Evolutionary conservation across 2,329 filamentous ascomycete species (phyloP).

Genomic region (Dactylonectria macrodidyma): DNA sequence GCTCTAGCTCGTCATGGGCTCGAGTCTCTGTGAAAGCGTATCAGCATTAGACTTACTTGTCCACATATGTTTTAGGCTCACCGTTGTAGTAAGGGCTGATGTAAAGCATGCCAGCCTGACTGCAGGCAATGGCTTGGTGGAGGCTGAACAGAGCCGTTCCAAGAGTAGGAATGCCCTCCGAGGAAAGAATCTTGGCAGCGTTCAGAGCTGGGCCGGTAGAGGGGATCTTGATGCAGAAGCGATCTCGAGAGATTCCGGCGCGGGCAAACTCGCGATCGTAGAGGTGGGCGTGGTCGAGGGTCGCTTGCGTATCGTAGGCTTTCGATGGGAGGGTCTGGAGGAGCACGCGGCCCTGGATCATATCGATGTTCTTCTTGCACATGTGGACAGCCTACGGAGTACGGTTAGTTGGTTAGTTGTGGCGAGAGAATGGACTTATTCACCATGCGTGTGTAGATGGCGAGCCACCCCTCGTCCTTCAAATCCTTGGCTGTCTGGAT

Average conservation of each 20-base stretch:
- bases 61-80: constrained; percentile 33
- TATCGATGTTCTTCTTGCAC: constrained; percentile 62
- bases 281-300: constrained; percentile 61
- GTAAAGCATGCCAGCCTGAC: constrained; percentile 62
- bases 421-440: too few relatives aligned
- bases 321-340: constrained; percentile 63
- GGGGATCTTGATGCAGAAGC: constrained; percentile 67
- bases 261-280: constrained; percentile 63
- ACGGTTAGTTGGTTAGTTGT: background rate
- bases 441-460: constrained; percentile 63
- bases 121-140: constrained; percentile 64
- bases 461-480: constrained; percentile 62
- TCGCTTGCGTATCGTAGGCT: constrained; percentile 61
- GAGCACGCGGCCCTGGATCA: constrained; percentile 63
- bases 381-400: constrained; percentile 58
- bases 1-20: constrained; percentile 58
- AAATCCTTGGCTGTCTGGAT: constrained; percentile 59
- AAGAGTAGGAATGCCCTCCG: constrained; percentile 63
- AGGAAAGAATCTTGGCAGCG: constrained; percentile 58
- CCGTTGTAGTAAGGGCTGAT: constrained; percentile 67
- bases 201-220: constrained; percentile 63
- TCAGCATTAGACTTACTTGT: background rate
- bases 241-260: constrained; percentile 60
- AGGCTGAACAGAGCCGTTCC: constrained; percentile 64
- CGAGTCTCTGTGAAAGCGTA: constrained; percentile 53